Evolutionary conservation across 805 yeast genomes (phyloP).

Genomic region (Tetrapisispora nanseiensis): DNA sequence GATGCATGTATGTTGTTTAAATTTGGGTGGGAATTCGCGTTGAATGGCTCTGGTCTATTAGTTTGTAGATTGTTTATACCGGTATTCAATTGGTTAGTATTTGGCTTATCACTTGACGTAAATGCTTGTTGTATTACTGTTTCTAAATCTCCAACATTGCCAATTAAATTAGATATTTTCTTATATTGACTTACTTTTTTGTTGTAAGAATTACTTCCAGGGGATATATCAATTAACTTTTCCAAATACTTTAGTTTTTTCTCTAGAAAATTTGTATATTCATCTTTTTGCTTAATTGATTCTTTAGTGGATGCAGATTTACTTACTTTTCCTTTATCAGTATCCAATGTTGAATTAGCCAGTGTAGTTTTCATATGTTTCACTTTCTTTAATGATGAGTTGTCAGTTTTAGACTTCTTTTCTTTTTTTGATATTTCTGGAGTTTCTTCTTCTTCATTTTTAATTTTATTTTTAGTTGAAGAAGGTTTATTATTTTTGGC

Average conservation of each 20-base stretch:
- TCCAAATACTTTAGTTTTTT: constrained; percentile 45
- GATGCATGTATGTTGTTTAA: not conserved
- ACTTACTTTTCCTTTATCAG: not conserved
- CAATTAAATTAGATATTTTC: constrained; percentile 31
- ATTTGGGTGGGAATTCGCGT: not conserved
- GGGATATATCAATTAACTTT: constrained; percentile 29
- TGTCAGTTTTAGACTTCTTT: not conserved
- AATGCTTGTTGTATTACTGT: not conserved
- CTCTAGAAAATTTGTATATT: constrained; percentile 48
- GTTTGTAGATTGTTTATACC: not conserved
- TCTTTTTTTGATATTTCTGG: not conserved
- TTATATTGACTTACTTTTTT: constrained; percentile 30
- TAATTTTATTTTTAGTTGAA: not conserved
- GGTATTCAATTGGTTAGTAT: too few species aligned
- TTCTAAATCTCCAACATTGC: constrained; percentile 7
- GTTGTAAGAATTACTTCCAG: constrained; percentile 21
- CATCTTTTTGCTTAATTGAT: constrained; percentile 40
- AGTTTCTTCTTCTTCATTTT: not conserved
- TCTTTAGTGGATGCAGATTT: not conserved
- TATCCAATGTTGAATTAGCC: not conserved
- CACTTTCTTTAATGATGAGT: not conserved
- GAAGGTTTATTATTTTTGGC: not conserved
- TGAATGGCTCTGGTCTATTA: not conserved
- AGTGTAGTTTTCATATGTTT: not conserved
- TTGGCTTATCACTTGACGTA: not conserved